These are phyloP conservation scores for Aspergillus nanangensis DNA, from an alignment of 495 filamentous ascomycete genomes.

Conservation along the genomic window DNA sequence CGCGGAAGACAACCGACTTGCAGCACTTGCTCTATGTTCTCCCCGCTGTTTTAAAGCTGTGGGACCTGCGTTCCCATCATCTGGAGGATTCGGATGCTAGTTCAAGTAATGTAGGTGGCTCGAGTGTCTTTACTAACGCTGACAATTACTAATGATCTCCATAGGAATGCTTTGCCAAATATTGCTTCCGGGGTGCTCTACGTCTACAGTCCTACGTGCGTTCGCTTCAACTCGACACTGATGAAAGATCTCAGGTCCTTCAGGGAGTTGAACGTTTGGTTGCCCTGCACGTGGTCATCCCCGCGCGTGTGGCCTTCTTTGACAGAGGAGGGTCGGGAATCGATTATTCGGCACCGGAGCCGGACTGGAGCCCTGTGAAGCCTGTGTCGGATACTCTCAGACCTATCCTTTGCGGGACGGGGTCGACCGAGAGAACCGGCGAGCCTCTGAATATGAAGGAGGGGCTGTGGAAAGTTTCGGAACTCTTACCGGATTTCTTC, in stretches of 20 bases:
- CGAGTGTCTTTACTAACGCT: neutral
- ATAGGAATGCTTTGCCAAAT: slow-evolving; percentile 33
- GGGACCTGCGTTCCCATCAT: slow-evolving; percentile 39
- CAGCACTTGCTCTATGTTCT: slow-evolving; percentile 38
- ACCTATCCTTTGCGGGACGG: slow-evolving; percentile 28
- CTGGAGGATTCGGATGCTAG: slow-evolving; percentile 34
- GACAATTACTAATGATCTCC: neutral
- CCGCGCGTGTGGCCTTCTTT: slow-evolving; percentile 54
- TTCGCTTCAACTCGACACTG: slow-evolving; percentile 30
- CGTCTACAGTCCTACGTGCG: slow-evolving; percentile 33
- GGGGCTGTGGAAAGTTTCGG: slow-evolving; percentile 27
- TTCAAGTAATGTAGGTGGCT: slow-evolving; percentile 35
- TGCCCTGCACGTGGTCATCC: slow-evolving; percentile 66
- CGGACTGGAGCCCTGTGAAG: slow-evolving; percentile 42
- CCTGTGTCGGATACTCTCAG: slow-evolving; percentile 39
- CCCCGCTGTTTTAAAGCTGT: slow-evolving; percentile 37
- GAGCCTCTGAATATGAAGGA: slow-evolving; percentile 7
- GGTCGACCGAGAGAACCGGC: slow-evolving; percentile 3
- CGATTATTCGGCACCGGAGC: slow-evolving; percentile 39
- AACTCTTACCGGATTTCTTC: slow-evolving; percentile 42
- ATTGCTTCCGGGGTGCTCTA: slow-evolving; percentile 36
- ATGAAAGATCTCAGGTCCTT: slow-evolving; percentile 33
- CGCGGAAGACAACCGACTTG: slow-evolving; percentile 33
- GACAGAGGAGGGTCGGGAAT: slow-evolving; percentile 40
- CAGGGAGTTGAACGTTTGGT: slow-evolving; percentile 57